Evolutionary conservation across 768 basidiomycete genomes (phyloP).

Genomic region (Amanita polypyramis): DNA sequence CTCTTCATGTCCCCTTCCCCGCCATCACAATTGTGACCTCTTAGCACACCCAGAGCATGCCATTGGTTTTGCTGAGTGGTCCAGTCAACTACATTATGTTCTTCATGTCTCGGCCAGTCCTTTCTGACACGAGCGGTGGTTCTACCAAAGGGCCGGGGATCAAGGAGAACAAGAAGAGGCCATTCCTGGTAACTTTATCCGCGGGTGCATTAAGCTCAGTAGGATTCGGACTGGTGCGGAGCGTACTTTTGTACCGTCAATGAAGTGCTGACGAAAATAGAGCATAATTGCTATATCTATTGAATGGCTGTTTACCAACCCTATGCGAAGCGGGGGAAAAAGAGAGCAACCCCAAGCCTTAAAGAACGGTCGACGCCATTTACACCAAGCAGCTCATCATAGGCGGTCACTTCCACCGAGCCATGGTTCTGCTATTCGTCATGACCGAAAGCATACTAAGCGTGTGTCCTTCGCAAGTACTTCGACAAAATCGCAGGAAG

Average conservation of each 20-base stretch:
- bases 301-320: constrained; percentile 26
- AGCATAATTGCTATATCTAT: constrained; percentile 35
- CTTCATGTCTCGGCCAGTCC: constrained; percentile 11
- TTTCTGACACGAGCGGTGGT: constrained; percentile 3
- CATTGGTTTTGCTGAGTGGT: not conserved
- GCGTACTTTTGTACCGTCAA: not conserved
- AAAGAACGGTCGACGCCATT: not conserved
- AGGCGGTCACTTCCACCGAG: not conserved
- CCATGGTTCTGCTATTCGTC: constrained; percentile 1
- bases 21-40: not conserved
- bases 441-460: constrained; percentile 8
- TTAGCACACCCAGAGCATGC: not conserved
- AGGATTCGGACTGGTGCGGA: constrained; percentile 11
- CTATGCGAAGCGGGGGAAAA: not conserved
- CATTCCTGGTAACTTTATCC: constrained; percentile 23
- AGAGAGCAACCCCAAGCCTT: not conserved
- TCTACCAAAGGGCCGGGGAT: not conserved
- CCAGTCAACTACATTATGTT: not conserved
- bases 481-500: not conserved
- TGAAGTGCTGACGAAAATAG: constrained; percentile 16
- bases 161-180: constrained; percentile 8
- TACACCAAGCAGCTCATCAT: not conserved
- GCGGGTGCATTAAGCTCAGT: constrained; percentile 22
- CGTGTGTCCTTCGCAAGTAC: constrained; percentile 11
- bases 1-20: constrained; percentile 6